Evolutionary conservation across 2,329 filamentous ascomycete species (phyloP).

Genomic region (Pyrenophora tritici-repentis): DNA sequence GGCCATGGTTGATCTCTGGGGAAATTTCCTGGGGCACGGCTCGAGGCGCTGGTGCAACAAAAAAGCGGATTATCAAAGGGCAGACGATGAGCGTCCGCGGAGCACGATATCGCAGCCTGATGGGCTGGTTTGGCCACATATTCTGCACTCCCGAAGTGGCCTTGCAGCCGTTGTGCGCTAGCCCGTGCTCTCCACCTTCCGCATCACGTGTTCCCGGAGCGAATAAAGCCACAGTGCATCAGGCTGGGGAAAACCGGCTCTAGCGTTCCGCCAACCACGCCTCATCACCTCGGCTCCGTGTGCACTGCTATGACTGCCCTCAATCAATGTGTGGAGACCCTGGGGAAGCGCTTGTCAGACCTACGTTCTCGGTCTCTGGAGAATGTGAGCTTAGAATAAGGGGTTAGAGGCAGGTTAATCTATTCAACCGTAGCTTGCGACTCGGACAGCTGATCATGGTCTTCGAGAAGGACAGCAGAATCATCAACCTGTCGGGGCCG

Average conservation of each 20-base stretch:
- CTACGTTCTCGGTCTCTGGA: constrained; percentile 13
- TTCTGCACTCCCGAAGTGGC: background rate
- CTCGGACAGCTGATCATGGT: constrained; percentile 7
- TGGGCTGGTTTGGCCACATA: background rate
- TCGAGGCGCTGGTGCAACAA: constrained; percentile 9
- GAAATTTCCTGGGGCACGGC: constrained; percentile 6
- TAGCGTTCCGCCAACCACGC: constrained; percentile 12
- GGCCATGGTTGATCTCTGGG: constrained; percentile 5
- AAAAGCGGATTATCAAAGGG: constrained; percentile 3
- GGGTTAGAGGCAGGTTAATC: constrained; percentile 22
- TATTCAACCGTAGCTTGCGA: constrained; percentile 23
- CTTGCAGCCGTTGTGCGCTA: constrained; percentile 6
- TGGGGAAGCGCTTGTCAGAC: constrained; percentile 9
- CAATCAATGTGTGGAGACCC: background rate
- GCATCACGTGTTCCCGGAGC: constrained; percentile 3
- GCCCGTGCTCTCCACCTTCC: background rate
- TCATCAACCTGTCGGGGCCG: background rate
- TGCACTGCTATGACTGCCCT: background rate
- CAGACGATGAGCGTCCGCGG: constrained; percentile 6
- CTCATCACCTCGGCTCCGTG: constrained; percentile 8
- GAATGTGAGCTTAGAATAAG: constrained; percentile 18
- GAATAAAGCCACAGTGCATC: background rate
- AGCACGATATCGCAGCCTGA: background rate
- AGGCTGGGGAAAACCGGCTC: constrained; percentile 5
- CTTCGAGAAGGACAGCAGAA: constrained; percentile 18